Base-by-base conservation (phyloP, 2,329 filamentous ascomycete species). In the Cordyceps farinosa region DNA sequence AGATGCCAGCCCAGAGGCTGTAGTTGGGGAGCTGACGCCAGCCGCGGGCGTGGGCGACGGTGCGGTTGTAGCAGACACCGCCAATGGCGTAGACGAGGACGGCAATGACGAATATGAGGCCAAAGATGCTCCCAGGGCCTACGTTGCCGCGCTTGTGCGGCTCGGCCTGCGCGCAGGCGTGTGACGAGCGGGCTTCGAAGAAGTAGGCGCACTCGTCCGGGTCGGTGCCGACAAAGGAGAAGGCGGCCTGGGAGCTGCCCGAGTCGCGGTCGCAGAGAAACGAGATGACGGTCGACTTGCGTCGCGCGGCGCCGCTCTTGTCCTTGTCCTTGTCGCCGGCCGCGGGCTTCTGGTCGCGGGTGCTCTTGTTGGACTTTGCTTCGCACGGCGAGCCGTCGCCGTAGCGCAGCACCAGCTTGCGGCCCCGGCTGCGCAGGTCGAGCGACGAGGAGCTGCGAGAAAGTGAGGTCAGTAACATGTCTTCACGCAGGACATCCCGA, bases 11-110 rank as follows among this genome's bases (percentile, higher is more conserved):
- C 95, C 95, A 99, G 69, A 97, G 84, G 69, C 86, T 87, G 79
- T 95, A 97, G 78, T 99, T 98, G 60, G 95, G 95, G 69, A 97
- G 80, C 76, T 99, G 95, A 69, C 91, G 87, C 95, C 94, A 98
- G 54, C 95, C 95, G 66, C 95, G 85, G 70, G 96, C 92, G 74
- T 99, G 91, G 77, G 93, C 89, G 64, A 99, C 93, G 38, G 92
- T 96, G 65, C 95, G 87, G 76, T 97, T 94, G 80, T 98, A 99
- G 66, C 97, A 92, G 69, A 96, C 90, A 71, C 95, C 95, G 69
- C 95, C 95, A 44, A 96, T 84, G 62, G 97, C 80, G 76, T 99
- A 99, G 29, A 95, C 95, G 10, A 94, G 78, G 44, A 97, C 83
- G 10, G 93, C 90, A 65, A 87, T 84, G 65, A 82, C 80, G 68